Conservation (phyloP, 83 land plant species). For the Thuja plicata region DNA sequence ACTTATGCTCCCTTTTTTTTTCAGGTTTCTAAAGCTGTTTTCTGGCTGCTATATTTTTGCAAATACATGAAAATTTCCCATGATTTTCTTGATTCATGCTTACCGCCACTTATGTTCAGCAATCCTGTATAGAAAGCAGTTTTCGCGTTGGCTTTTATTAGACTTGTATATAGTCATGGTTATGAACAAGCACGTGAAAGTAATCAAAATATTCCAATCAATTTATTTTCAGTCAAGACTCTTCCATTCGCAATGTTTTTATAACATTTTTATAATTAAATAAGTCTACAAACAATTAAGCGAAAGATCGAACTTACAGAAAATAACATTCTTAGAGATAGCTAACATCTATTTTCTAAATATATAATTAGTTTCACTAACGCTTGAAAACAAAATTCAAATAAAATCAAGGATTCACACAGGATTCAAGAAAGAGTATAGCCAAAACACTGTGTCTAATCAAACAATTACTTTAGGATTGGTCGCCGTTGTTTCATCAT, state of each 20-base stretch:
- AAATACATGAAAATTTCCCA: conserved; percentile 37
- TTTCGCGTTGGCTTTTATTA: background rate
- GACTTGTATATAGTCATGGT: background rate
- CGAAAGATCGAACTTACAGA: background rate
- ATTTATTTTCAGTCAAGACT: background rate
- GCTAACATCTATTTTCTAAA: background rate
- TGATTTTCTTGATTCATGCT: conserved; percentile 33
- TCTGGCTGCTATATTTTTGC: conserved; percentile 38
- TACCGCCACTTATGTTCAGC: conserved; percentile 30
- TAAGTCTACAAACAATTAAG: background rate
- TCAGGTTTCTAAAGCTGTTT: conserved; percentile 39
- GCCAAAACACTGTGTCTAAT: background rate
- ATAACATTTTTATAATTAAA: too few species aligned
- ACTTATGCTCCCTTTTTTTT: background rate
- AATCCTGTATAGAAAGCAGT: background rate
- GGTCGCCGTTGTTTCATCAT: background rate
- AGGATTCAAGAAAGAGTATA: background rate
- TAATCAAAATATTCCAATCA: background rate
- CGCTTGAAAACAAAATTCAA: background rate
- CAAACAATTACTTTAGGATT: background rate
- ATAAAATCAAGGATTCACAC: background rate
- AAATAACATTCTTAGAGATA: background rate
- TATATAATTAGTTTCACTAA: background rate
- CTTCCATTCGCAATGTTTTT: background rate
- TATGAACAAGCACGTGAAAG: background rate